phyloP scores from a whole-genome alignment of 2,329 filamentous ascomycete genomes.

The Arthrobotrys entomopaga region DNA sequence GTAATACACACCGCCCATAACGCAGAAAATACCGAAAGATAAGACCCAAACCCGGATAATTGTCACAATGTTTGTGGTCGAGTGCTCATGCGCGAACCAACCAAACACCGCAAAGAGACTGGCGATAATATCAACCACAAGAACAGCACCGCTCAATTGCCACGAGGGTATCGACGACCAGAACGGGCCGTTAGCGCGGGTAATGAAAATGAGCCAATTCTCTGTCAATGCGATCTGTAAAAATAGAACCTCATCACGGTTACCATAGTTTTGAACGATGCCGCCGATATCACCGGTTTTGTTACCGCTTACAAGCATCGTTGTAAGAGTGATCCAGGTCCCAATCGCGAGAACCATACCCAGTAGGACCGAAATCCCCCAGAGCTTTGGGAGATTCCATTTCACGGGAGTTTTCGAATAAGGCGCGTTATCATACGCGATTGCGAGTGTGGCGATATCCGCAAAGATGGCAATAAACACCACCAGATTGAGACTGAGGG shows the following conservation, averaged over 20 bases:
- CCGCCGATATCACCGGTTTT: conserved; percentile 67
- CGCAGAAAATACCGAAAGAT: conserved; percentile 87
- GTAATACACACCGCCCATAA: conserved; percentile 76
- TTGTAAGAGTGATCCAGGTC: conserved; percentile 89
- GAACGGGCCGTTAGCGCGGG: conserved; percentile 89
- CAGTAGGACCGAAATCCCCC: conserved; percentile 88
- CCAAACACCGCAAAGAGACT: conserved; percentile 88
- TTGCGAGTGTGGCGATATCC: conserved; percentile 88
- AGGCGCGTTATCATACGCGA: conserved; percentile 91
- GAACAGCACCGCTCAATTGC: conserved; percentile 81
- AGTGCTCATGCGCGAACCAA: conserved; percentile 63
- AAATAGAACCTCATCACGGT: conserved; percentile 83
- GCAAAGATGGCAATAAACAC: conserved; percentile 96
- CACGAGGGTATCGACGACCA: conserved; percentile 89
- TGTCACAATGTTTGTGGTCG: conserved; percentile 79
- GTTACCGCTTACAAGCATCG: conserved; percentile 76
- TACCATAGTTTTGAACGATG: conserved; percentile 89
- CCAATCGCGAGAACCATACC: conserved; percentile 82
- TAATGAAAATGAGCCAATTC: conserved; percentile 98
- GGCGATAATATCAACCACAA: conserved; percentile 82
- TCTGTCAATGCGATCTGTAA: conserved; percentile 89
- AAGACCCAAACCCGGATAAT: conserved; percentile 91
- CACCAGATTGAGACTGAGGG: conserved; percentile 84
- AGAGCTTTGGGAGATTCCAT: conserved; percentile 93
- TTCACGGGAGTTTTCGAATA: conserved; percentile 88